Conservation (phyloP, 2,329 filamentous ascomycete genomes). For the Westerdykella ornata region DNA sequence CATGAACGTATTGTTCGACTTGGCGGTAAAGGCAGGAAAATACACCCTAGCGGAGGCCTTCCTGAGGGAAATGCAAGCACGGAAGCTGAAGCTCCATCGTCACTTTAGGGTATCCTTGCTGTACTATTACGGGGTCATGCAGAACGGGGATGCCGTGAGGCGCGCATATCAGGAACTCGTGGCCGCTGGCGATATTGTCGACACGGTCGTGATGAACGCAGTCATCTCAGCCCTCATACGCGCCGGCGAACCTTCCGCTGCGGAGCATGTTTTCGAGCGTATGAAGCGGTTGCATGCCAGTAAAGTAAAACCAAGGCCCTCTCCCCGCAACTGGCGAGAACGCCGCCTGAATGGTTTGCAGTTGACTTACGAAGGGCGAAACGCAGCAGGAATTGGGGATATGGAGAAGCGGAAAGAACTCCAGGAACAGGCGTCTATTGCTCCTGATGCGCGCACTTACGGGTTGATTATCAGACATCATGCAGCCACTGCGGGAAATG, state of each 20-base stretch:
- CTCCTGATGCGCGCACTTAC: conserved; percentile 73
- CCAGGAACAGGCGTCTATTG: conserved; percentile 60
- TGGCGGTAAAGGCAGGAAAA: conserved; percentile 78
- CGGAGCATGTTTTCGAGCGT: conserved; percentile 71
- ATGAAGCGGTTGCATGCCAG: conserved; percentile 63
- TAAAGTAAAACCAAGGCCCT: conserved; percentile 22
- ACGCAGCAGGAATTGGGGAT: conserved; percentile 39
- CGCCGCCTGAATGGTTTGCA: conserved; percentile 42
- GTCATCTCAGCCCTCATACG: conserved; percentile 73
- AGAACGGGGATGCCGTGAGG: conserved; percentile 67
- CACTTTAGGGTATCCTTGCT: conserved; percentile 78
- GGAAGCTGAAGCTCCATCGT: conserved; percentile 64
- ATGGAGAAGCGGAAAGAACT: conserved; percentile 53
- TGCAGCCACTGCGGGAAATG: conserved; percentile 60
- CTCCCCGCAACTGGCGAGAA: conserved; percentile 38
- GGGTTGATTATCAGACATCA: conserved; percentile 72
- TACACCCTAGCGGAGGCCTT: conserved; percentile 79
- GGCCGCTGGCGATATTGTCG: conserved; percentile 77
- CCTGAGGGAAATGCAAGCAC: conserved; percentile 68
- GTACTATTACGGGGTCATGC: conserved; percentile 70
- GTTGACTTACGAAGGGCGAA: conserved; percentile 41
- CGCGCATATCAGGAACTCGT: conserved; percentile 77
- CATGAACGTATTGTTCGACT: conserved; percentile 88
- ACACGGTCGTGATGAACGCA: conserved; percentile 79
- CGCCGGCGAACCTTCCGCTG: conserved; percentile 67